Conservation (phyloP, 2,329 filamentous ascomycete species). For the Neofusicoccum sp. region DNA sequence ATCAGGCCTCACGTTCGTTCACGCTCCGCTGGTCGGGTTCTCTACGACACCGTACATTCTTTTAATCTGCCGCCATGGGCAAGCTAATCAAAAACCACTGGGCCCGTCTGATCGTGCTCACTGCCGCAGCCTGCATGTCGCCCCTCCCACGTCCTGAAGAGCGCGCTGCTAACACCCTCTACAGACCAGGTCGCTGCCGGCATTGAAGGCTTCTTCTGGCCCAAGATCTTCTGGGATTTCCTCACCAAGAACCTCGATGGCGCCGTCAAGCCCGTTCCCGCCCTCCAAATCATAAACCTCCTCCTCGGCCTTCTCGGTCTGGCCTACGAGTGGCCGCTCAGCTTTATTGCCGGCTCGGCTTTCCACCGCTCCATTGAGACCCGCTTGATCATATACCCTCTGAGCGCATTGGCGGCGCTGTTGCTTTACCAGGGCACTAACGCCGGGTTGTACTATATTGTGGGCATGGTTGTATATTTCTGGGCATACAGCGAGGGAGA, state of each 20-base stretch:
- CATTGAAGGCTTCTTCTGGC: constrained; percentile 93
- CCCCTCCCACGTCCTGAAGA: not conserved
- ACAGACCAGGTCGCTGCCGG: constrained; percentile 84
- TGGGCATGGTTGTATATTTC: constrained; percentile 86
- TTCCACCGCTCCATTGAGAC: constrained; percentile 88
- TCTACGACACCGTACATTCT: constrained; percentile 11
- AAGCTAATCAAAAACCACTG: constrained; percentile 99
- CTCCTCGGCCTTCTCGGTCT: constrained; percentile 77
- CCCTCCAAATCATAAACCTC: constrained; percentile 88
- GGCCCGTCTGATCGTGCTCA: constrained; percentile 90
- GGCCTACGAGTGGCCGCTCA: constrained; percentile 89
- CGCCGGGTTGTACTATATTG: constrained; percentile 85
- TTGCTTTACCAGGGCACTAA: constrained; percentile 94
- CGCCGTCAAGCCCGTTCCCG: constrained; percentile 83
- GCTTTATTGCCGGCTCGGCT: constrained; percentile 68
- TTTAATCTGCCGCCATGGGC: constrained; percentile 65
- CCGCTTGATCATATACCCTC: constrained; percentile 78
- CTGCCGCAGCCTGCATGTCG: constrained; percentile 72
- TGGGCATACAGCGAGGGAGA: constrained; percentile 98
- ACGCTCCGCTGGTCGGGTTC: constrained; percentile 17
- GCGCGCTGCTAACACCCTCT: constrained; percentile 17
- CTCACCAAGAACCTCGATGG: constrained; percentile 85
- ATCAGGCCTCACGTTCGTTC: constrained; percentile 21
- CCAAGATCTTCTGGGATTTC: constrained; percentile 98
- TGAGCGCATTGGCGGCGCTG: constrained; percentile 72